These are phyloP conservation scores for Corymbia maculata DNA, from an alignment of 345 rosid species.

Conservation along the genomic window DNA sequence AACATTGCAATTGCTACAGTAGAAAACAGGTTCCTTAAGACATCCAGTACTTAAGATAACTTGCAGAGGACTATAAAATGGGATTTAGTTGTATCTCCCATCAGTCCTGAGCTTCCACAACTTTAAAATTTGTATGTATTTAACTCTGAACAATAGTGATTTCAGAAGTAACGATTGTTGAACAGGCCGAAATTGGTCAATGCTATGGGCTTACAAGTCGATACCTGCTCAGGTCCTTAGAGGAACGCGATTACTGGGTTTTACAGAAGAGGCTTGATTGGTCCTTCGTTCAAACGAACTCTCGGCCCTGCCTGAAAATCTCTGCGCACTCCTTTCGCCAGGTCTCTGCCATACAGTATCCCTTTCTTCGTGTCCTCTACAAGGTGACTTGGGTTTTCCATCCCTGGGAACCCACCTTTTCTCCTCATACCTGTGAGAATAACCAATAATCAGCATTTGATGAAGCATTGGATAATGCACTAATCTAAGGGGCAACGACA, in stretches of 20 bases:
- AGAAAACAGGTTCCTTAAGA: background rate
- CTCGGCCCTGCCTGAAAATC: slow-evolving; percentile 33
- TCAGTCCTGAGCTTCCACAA: background rate
- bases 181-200: background rate
- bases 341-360: slow-evolving; percentile 39
- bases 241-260: slow-evolving; percentile 57
- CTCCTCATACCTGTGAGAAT: slow-evolving; percentile 62
- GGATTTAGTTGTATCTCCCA: background rate
- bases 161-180: background rate
- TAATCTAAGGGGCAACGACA: background rate
- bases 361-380: slow-evolving; percentile 51
- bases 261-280: slow-evolving; percentile 33
- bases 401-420: slow-evolving; percentile 84
- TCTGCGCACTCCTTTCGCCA: slow-evolving; percentile 43
- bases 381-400: slow-evolving; percentile 58
- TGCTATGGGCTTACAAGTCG: background rate
- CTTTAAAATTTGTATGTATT: background rate
- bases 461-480: background rate
- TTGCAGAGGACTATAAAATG: background rate
- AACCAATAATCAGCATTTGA: background rate
- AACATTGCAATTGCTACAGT: background rate
- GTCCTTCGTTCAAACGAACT: slow-evolving; percentile 50
- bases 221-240: slow-evolving; percentile 82
- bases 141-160: background rate
- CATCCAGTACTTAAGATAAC: background rate